phyloP scores from a whole-genome alignment of 306 rosid genomes.

The cucumber (Cucumis sativus) region Cucumber_9930_V3 NC_026661.2:21142001-21142500 shows the following conservation, averaged over 20 bases:
- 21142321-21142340: slow-evolving; percentile 32
- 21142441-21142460: not conserved
- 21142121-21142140: not conserved
- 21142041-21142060: not conserved
- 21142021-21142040: not conserved
- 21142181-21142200: slow-evolving; percentile 34
- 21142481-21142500: not conserved
- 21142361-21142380: not conserved
- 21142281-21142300: slow-evolving; percentile 67
- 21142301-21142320: slow-evolving; percentile 68
- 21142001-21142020: not conserved
- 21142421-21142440: not conserved
- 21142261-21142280: slow-evolving; percentile 50
- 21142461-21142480: not conserved
- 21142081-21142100: not conserved
- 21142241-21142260: slow-evolving; percentile 65
- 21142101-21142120: not conserved
- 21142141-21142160: slow-evolving; percentile 15
- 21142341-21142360: not conserved
- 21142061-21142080: not conserved
- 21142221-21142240: slow-evolving; percentile 69
- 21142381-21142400: not conserved
- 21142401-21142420: not conserved
- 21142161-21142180: slow-evolving; percentile 30
- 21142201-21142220: slow-evolving; percentile 34